Base-by-base conservation (phyloP, 2,329 filamentous ascomycete species). In the Chaetomium sp. region DNA sequence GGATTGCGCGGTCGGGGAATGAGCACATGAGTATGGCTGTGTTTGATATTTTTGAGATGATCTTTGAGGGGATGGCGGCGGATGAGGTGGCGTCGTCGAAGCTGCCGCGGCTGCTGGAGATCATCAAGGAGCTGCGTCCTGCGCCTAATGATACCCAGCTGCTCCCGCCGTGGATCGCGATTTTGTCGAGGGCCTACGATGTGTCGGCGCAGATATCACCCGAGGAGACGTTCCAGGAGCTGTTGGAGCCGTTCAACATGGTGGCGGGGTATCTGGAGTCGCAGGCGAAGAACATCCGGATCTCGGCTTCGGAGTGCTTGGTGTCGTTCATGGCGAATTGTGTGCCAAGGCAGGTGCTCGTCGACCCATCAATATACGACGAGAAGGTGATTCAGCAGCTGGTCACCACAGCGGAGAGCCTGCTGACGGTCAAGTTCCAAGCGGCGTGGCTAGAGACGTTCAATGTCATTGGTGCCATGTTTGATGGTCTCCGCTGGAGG, bases 41-140 rank as follows among this genome's bases (percentile, higher is more conserved):
- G 0, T 96, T 99, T 65, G 92, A 96, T 62, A 92, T 97, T 4
- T 99, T 99, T 66, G 94, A 99, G 70, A 87, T 95, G 70, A 95
- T 97, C 45, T 97, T 99, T 62, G 87, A 88, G 64, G 88, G 91
- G 6, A 91, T 99, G 87, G 82, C 19, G 19, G 19, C 78, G 12
- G 87, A 91, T 62, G 90, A 95, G 62, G 80, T 91, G 49, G 89
- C 91, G 0, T 95, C 91, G 2, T 82, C 89, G 1, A 99, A 97
- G 73, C 79, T 99, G 10, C 91, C 91, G 2, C 83, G 89, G 55
- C 79, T 99, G 10, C 80, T 97, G 65, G 91, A 96, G 61, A 91
- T 94, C 52, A 96, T 99, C 63, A 86, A 87, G 10, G 91, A 97
- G 69, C 76, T 99, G 62, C 89, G 92, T 63, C 94, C 94, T 7